Percentiles rank a stretch among this genome's conserved stretches.
Conservation (phyloP, 73 alveolate genomes). For the Urostyla sp. region DNA sequence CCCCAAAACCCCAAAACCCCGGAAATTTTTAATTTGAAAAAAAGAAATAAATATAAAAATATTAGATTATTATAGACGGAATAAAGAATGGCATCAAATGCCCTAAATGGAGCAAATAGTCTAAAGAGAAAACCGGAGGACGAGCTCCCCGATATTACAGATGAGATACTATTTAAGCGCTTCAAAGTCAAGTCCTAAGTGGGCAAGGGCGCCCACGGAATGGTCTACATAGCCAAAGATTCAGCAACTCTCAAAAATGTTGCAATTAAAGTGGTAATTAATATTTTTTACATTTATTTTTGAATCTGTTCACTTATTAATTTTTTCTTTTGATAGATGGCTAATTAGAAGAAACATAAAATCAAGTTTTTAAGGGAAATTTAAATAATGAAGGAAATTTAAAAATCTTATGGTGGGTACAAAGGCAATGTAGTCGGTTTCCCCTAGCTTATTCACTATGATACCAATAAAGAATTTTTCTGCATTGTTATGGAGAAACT, state of each 20-base stretch:
- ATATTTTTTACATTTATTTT: background rate
- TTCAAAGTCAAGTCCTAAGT: conserved; percentile 11
- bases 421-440: conserved; percentile 3
- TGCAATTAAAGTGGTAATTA: conserved; percentile 33
- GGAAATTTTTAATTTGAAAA: background rate
- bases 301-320: background rate
- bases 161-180: background rate
- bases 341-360: conserved; percentile 10
- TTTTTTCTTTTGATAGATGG: background rate
- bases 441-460: conserved; percentile 45
- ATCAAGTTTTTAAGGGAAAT: conserved; percentile 2
- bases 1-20: conserved; percentile 58
- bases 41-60: background rate
- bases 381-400: conserved; percentile 3
- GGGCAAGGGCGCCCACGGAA: conserved; percentile 41
- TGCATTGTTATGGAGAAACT: conserved; percentile 56
- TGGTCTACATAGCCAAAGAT: conserved; percentile 12
- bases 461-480: conserved; percentile 23
- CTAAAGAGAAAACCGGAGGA: conserved; percentile 41
- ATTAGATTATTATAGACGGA: background rate
- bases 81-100: background rate
- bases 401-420: background rate
- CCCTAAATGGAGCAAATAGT: background rate
- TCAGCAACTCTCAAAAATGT: background rate
- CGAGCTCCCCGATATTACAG: conserved; percentile 13